Conservation (phyloP, 805 yeast species). For the Candida chilensis region DNA sequence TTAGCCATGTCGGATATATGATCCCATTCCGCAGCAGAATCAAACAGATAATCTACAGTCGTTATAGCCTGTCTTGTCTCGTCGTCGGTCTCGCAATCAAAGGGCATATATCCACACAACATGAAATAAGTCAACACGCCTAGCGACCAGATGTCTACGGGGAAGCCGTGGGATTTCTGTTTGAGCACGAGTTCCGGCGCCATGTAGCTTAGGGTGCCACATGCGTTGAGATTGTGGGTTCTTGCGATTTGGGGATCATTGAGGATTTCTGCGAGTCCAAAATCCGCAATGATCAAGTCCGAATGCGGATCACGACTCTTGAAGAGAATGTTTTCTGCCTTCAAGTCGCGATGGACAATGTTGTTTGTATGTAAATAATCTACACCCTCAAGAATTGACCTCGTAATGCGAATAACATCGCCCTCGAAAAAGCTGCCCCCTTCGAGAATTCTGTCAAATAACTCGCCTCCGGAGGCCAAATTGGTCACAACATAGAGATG, state of each 20-base stretch:
- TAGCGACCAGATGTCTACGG: constrained; percentile 70
- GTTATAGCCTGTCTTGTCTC: constrained; percentile 61
- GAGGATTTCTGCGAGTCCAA: constrained; percentile 52
- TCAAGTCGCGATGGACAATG: constrained; percentile 63
- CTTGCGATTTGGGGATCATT: constrained; percentile 29
- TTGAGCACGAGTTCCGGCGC: constrained; percentile 58
- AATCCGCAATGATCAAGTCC: constrained; percentile 45
- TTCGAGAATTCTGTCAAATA: constrained; percentile 48
- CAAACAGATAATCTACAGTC: constrained; percentile 48
- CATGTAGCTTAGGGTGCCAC: constrained; percentile 70
- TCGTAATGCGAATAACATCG: constrained; percentile 40
- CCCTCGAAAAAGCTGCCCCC: constrained; percentile 32
- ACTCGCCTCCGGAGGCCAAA: constrained; percentile 59
- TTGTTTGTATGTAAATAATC: constrained; percentile 48
- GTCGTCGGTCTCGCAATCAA: constrained; percentile 61
- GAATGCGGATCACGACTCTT: constrained; percentile 19
- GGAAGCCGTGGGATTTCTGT: constrained; percentile 43
- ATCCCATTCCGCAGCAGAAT: constrained; percentile 51
- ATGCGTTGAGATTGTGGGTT: too few species aligned
- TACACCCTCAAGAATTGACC: constrained; percentile 44
- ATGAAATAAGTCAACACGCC: constrained; percentile 67
- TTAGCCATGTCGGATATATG: constrained; percentile 43
- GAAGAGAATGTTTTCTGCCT: constrained; percentile 64
- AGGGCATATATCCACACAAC: constrained; percentile 69
- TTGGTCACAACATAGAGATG: constrained; percentile 53